Evolutionary conservation across 306 rosid species (phyloP), one percentile per base, ranked within the genome.

Genomic region (Quercus agrifolia): DNA sequence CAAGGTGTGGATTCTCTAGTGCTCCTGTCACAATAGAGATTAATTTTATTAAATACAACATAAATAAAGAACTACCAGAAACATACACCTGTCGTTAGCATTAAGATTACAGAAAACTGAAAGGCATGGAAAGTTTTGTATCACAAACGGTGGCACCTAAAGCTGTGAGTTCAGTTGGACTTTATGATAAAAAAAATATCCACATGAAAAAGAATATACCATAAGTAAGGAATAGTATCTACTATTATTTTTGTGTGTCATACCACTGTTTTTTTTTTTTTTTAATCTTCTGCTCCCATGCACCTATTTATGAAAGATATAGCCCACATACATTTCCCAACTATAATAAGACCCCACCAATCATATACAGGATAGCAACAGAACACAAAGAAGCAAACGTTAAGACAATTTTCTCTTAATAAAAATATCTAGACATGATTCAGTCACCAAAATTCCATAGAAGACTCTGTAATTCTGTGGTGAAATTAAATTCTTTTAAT

Each of bases 1-100:
- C 91, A 89, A 57, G 97, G 99, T 20, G 99, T 95, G n/a, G 98
- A 87, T 85, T 95, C 99, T 81, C 99, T 85, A 33, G 97, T 88
- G 88, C 84, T 86, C 81, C 94, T 91, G 96, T 77, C 30, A 82
- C 74, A 81, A 86, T 76, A 21, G 68, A 83, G 44, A 79, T 61
- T 28, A 74, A 56, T 35, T 18, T 51, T 8, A 31, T 81, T 31
- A 51, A 19, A 74, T 10, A 30, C 56, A 70, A 6, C 31, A 70
- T 31, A 72, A 61, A 41, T 41, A 41, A 41, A 41, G 11, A 3
- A 67, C 11, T 58, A 78, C 73, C 38, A 19, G 46, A 64, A 75
- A 73, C 33, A 56, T 8, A 7, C 56, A 68, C 69, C 31, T 61
- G 18, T 49, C 56, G 46, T 41, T 41, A 62, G 77, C 69, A 31